These are phyloP conservation scores for Fusarium sp. DNA, from an alignment of 2,329 filamentous ascomycete species.

Conservation along the genomic window DNA sequence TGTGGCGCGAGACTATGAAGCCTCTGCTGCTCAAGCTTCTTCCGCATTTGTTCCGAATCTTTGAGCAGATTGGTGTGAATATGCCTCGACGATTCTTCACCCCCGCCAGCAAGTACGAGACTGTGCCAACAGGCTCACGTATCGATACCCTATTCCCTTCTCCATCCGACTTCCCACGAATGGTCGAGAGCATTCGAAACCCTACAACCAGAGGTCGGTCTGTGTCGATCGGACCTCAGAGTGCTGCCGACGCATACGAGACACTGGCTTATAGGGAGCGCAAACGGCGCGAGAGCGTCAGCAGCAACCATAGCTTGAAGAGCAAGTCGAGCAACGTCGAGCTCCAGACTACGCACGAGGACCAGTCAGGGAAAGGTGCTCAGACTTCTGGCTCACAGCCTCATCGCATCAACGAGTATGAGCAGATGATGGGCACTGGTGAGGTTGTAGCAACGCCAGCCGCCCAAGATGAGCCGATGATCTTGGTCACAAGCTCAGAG, in stretches of 20 bases:
- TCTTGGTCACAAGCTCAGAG: conserved; percentile 49
- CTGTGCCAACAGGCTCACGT: conserved; percentile 73
- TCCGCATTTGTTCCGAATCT: conserved; percentile 85
- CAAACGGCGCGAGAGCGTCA: conserved; percentile 63
- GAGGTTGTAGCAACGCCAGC: conserved; percentile 53
- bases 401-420: conserved; percentile 68
- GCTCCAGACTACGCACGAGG: conserved; percentile 51
- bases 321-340: conserved; percentile 56
- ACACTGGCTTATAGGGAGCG: conserved; percentile 88
- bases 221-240: conserved; percentile 92
- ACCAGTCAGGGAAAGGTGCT: conserved; percentile 51
- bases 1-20: conserved; percentile 92
- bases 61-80: conserved; percentile 81
- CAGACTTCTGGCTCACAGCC: conserved; percentile 58
- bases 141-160: conserved; percentile 88
- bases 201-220: conserved; percentile 75
- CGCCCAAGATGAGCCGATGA: conserved; percentile 46
- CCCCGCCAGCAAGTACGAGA: conserved; percentile 88
- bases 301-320: conserved; percentile 59
- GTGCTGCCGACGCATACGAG: conserved; percentile 95
- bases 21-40: conserved; percentile 78
- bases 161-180: conserved; percentile 84
- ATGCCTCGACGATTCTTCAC: conserved; percentile 92
- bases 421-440: conserved; percentile 78
- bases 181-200: conserved; percentile 83